phyloP scores from a whole-genome alignment of 345 rosid species.

The Cardiospermum halicacabum region DNA sequence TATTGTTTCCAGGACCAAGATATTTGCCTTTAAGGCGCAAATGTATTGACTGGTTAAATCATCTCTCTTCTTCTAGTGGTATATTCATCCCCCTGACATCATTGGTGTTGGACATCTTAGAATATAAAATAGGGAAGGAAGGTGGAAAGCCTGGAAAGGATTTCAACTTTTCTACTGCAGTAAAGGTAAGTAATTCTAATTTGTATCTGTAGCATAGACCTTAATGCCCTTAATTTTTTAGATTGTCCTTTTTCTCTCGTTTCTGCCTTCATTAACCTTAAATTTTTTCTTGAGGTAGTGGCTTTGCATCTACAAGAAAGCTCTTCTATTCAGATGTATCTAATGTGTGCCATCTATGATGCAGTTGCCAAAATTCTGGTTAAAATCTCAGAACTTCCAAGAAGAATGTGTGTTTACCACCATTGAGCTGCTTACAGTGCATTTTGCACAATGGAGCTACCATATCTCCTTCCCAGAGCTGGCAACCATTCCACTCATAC shows the following conservation, averaged over 20 bases:
- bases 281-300: neutral
- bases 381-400: conserved; percentile 77
- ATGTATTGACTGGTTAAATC: conserved; percentile 82
- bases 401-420: conserved; percentile 58
- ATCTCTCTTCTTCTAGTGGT: conserved; percentile 64
- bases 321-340: neutral
- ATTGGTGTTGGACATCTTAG: conserved; percentile 64
- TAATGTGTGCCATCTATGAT: conserved; percentile 12
- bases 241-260: neutral
- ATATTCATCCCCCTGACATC: conserved; percentile 75
- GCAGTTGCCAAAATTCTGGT: conserved; percentile 91
- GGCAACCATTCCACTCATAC: conserved; percentile 67
- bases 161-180: conserved; percentile 46
- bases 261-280: neutral
- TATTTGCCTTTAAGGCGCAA: conserved; percentile 78
- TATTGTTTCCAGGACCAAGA: conserved; percentile 81
- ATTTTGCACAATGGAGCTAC: conserved; percentile 85
- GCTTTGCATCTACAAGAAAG: neutral
- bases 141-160: conserved; percentile 47
- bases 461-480: conserved; percentile 92
- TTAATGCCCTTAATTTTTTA: neutral
- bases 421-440: conserved; percentile 67
- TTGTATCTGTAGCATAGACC: neutral
- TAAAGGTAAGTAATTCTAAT: conserved; percentile 63
- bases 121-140: conserved; percentile 65